Evolutionary conservation across 2,329 filamentous ascomycete genomes (phyloP).

Genomic region (Claviceps monticola): DNA sequence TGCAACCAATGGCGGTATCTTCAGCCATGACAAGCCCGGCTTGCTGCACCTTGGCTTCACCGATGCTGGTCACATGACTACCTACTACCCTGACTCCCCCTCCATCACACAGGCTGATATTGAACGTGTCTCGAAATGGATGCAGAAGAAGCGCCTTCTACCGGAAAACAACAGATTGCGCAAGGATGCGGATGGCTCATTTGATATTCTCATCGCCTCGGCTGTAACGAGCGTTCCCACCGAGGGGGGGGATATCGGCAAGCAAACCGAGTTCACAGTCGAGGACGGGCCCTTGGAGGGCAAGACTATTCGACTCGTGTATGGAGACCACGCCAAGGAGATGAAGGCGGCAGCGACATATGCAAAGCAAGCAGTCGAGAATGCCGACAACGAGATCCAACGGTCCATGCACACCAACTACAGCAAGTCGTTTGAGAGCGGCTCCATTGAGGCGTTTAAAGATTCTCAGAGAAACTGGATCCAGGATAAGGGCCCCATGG

Average conservation of each 20-base stretch:
- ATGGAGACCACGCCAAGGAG: conserved; percentile 60
- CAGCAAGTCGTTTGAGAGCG: conserved; percentile 57
- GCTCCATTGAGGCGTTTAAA: conserved; percentile 66
- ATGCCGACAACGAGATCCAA: conserved; percentile 61
- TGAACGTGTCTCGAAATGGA: conserved; percentile 54
- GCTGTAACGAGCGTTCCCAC: conserved; percentile 44
- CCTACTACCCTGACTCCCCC: conserved; percentile 67
- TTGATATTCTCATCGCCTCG: conserved; percentile 64
- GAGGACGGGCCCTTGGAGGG: conserved; percentile 46
- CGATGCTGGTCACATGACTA: conserved; percentile 63
- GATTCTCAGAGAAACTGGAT: conserved; percentile 73
- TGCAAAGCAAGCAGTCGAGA: conserved; percentile 52
- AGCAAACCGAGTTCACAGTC: conserved; percentile 46
- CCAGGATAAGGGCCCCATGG: conserved; percentile 63
- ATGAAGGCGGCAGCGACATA: conserved; percentile 56
- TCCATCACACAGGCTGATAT: conserved; percentile 65
- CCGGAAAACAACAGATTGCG: conserved; percentile 64
- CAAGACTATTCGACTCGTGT: conserved; percentile 56
- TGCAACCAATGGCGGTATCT: conserved; percentile 58
- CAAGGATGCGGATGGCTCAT: conserved; percentile 50
- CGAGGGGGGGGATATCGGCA: conserved; percentile 54
- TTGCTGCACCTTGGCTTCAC: conserved; percentile 66
- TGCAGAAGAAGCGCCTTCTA: conserved; percentile 57
- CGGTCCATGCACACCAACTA: conserved; percentile 62
- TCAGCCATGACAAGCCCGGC: conserved; percentile 47